Base-by-base conservation (phyloP, 2,329 filamentous ascomycete genomes). In the Fusarium sp. region DNA sequence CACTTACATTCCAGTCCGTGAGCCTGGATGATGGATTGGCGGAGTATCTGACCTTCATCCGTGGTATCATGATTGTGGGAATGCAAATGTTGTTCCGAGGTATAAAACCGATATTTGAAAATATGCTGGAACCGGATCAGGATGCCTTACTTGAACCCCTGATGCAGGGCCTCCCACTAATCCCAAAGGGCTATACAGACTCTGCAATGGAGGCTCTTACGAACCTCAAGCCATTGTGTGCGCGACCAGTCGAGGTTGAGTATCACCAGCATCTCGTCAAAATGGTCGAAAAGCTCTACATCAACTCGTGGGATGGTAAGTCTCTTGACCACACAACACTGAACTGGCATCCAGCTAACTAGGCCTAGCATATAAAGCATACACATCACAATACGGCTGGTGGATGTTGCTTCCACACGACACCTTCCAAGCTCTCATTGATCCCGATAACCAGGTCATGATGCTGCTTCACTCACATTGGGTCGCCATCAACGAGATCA, bases 11-110 rank as follows among this genome's bases (percentile, higher is more conserved):
- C 76, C 89, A 90, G 79, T 90, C 88, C 2, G 86, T 89, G 18
- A 83, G 84, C 66, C 84, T 91, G 36, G 85, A 88, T 31, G 89
- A 91, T 71, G 89, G 89, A 44, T 82, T 90, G 80, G 81, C 83
- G n/a, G 89, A 90, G 79, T 90, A 86, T 79, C 88, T 91, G 86
- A 89, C 87, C 0, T 90, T 90, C 73, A 87, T 89, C 68, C 84
- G 89, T 35, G 89, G 89, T 22, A 87, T 90, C 72, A 79, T 88
- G 69, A 84, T 90, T 51, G 84, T 91, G 7, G 85, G 84, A 17
- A 83, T 86, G 69, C 88, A 90, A 74, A 88, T 90, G 85, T 84
- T 84, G 79, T 81, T 82, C 66, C 84, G 85, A 59, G 84, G 85
- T 28, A 84, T 86, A 47, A 83, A 83, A 26, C 84, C 88, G 62